Base-by-base conservation (phyloP, 1,284 basidiomycete species). In the Rhodotorula sp. region DNA sequence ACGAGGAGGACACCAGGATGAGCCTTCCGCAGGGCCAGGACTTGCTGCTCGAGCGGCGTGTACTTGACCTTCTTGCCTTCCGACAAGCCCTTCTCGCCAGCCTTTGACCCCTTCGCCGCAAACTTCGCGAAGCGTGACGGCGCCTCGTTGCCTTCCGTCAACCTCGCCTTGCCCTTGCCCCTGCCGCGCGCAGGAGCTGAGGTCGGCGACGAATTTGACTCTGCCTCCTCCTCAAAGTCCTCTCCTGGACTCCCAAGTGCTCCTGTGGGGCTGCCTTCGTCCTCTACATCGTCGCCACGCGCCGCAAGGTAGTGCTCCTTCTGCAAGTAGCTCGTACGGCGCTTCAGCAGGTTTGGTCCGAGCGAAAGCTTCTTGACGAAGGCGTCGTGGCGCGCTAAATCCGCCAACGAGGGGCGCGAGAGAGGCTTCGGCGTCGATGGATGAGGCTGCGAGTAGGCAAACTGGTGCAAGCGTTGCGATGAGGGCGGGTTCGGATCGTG, bases 11-110 rank as follows among this genome's bases (percentile, higher is more conserved):
- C 72, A 17, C 76, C 77, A 0, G 76, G 76, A 48, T 77, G 34
- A n/a, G 36, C 55, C 57, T 67, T 59, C 56, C 72, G 72, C 20
- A 78, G 65, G n/a, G 68, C 73, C 19, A 77, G 34, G 13, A 76
- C 77, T 51, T 78, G 77, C 63, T 74, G 64, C 70, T 78, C 76
- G 20, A 78, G 59, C 20, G 77, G 77, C 8, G 77, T 78, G 59
- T 76, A 77, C 65, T 77, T 77, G 63, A 70, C 39, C 32, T 36
- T 46, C n/a, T 27, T 36, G 27, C 47, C 22, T 34, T 49, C 19
- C 27, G 49, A 19, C 27, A n/a, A 7, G 20, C 32, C 55, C 36
- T 54, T 62, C 34, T 17, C 32, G 11, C 32, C 36, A 46, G 39
- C 24, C 30, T 6, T 52, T 7, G 19, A 36, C 34, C 57, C 32